A percentile compares a stretch with the other conserved stretches of the same genome.
These are phyloP conservation scores for Aegilops umbellulata DNA, from an alignment of 176 grass and related monocot genomes.

Conservation along the genomic window DNA sequence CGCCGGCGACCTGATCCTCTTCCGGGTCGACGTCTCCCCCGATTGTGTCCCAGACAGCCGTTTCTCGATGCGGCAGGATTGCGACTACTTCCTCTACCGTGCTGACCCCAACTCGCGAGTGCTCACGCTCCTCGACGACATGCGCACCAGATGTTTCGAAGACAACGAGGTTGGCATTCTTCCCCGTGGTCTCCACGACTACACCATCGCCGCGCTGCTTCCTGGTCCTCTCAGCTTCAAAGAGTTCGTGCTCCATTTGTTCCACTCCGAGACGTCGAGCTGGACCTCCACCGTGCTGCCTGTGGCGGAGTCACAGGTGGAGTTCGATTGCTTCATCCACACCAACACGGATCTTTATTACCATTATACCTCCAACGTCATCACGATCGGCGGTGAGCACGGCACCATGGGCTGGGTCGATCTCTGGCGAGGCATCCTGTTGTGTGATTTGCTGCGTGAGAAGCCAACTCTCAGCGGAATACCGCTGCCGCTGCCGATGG, in stretches of 20 bases:
- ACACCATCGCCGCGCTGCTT: not conserved
- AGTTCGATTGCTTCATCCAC: not conserved
- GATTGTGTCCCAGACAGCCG: too few species aligned
- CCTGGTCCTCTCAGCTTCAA: not conserved
- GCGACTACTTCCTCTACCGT: not conserved
- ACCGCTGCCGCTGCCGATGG: not conserved
- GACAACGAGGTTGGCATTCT: not conserved
- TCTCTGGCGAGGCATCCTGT: not conserved
- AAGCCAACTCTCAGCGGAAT: not conserved
- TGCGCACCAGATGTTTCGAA: not conserved
- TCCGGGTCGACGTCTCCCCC: not conserved
- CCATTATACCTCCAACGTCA: not conserved
- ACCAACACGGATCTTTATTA: not conserved
- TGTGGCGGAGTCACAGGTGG: not conserved
- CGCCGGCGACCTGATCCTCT: not conserved
- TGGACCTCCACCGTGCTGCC: not conserved
- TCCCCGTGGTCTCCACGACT: not conserved
- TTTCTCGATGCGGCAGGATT: too few species aligned
- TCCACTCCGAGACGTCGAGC: not conserved
- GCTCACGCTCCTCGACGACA: not conserved
- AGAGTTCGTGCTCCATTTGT: not conserved
- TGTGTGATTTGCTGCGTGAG: not conserved
- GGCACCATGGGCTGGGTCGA: slow-evolving; percentile 1
- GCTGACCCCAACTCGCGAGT: not conserved
- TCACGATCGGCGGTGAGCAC: not conserved